phyloP scores from a whole-genome alignment of 768 basidiomycete species.

The Lentinus tigrinus region DNA sequence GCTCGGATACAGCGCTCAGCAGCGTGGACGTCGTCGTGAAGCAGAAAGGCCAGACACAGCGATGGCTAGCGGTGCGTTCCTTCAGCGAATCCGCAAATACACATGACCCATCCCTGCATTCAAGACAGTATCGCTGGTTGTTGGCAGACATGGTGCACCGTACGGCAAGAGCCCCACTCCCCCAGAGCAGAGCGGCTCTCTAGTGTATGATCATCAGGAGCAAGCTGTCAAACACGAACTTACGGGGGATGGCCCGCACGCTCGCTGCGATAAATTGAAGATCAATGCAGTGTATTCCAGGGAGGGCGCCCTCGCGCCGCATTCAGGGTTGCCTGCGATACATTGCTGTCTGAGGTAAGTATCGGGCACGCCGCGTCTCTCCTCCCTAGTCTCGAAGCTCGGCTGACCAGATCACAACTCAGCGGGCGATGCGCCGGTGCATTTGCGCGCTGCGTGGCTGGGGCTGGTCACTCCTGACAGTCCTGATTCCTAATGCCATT shows the following conservation, averaged over 20 bases:
- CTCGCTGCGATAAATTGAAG: conserved; percentile 6
- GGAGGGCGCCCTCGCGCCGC: no score
- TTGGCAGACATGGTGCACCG: not conserved
- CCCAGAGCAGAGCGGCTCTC: conserved; percentile 20
- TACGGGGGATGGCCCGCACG: not conserved
- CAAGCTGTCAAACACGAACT: conserved; percentile 13
- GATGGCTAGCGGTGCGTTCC: conserved; percentile 15
- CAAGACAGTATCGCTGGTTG: not conserved
- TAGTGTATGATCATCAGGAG: conserved; percentile 9
- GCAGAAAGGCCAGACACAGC: not conserved
- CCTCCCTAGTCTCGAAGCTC: no score
- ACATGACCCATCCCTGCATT: not conserved
- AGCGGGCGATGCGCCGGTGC: no score
- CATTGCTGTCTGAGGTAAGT: not conserved
- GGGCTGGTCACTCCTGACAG: no score
- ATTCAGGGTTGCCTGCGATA: not conserved
- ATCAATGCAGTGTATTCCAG: conserved; percentile 22
- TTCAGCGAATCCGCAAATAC: conserved; percentile 19
- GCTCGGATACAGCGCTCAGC: not conserved
- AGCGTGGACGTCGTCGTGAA: conserved; percentile 9
- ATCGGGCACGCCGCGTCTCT: no score
- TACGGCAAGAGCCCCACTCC: conserved; percentile 15
- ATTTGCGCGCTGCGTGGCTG: no score
- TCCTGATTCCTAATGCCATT: no score
- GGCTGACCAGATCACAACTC: no score